Percentiles rank a stretch among this genome's conserved stretches.
phyloP scores from a whole-genome alignment of 2,329 filamentous ascomycete genomes.

The Aspergillus tanneri region DNA sequence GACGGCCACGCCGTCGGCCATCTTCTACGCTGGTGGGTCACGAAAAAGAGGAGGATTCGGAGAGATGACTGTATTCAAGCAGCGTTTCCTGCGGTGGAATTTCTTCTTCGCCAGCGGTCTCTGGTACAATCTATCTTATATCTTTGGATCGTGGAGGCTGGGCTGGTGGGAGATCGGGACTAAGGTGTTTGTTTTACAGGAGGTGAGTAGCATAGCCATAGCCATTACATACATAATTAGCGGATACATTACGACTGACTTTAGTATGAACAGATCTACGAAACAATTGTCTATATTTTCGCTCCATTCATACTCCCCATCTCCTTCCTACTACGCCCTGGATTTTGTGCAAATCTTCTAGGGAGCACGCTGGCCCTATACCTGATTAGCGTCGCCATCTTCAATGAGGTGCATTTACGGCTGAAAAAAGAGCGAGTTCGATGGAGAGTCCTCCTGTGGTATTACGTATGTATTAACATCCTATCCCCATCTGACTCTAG shows the following conservation, averaged over 20 bases:
- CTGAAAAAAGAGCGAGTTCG: conserved; percentile 46
- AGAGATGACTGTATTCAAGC: conserved; percentile 55
- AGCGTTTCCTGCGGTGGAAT: conserved; percentile 53
- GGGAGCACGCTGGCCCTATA: conserved; percentile 43
- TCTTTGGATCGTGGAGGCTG: conserved; percentile 49
- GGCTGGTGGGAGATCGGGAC: conserved; percentile 52
- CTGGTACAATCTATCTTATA: conserved; percentile 50
- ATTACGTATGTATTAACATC: conserved; percentile 33
- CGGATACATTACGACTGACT: not conserved
- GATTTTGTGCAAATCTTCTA: conserved; percentile 42
- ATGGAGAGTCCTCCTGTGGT: conserved; percentile 40
- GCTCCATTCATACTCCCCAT: conserved; percentile 50
- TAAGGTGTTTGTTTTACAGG: conserved; percentile 52
- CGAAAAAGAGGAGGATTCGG: conserved; percentile 50
- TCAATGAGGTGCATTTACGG: conserved; percentile 52
- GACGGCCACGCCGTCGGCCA: conserved; percentile 48
- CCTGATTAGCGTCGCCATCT: conserved; percentile 45
- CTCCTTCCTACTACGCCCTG: conserved; percentile 44
- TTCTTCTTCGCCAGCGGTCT: conserved; percentile 54
- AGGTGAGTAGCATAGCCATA: conserved; percentile 26
- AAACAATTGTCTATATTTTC: conserved; percentile 48
- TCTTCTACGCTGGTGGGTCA: conserved; percentile 43
- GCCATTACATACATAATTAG: too few relatives aligned
- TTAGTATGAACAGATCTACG: conserved; percentile 40
- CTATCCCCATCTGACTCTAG: not conserved